Conservation (phyloP, 257 asterid species). For the Fraxinus pennsylvanica region DNA sequence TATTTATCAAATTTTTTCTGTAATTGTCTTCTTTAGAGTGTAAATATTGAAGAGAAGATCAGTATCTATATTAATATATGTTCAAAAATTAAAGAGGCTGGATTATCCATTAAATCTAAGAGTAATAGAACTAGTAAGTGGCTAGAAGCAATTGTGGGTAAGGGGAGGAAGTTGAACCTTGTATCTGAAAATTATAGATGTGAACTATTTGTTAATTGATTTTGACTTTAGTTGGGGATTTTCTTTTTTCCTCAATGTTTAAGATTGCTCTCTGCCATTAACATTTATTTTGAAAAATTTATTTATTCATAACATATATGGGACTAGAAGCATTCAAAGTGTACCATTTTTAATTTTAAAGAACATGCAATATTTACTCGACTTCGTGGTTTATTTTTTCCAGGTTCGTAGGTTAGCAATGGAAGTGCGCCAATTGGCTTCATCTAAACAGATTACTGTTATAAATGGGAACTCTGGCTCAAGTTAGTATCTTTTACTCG, state of each 20-base stretch:
- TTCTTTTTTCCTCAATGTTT: not conserved
- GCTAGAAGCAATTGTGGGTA: not conserved
- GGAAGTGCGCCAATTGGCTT: conserved; percentile 71
- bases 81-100: not conserved
- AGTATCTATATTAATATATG: not conserved
- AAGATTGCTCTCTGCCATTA: not conserved
- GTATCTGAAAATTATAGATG: not conserved
- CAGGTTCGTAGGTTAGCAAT: conserved; percentile 74
- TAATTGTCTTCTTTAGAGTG: not conserved
- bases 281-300: not conserved
- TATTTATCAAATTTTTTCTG: not conserved
- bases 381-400: conserved; percentile 20
- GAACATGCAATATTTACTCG: conserved; percentile 1
- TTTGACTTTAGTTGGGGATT: not conserved
- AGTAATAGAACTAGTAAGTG: not conserved
- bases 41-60: not conserved
- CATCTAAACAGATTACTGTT: conserved; percentile 63
- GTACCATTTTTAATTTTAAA: not conserved
- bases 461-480: conserved; percentile 62
- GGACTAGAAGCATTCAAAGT: not conserved
- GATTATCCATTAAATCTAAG: no score
- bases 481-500: conserved; percentile 36
- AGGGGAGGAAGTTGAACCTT: not conserved
- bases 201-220: not conserved
- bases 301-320: not conserved